A percentile compares a stretch with the other conserved stretches of the same genome.
Conservation (phyloP, 2,329 filamentous ascomycete species). For the Ophiostoma sp. region DNA sequence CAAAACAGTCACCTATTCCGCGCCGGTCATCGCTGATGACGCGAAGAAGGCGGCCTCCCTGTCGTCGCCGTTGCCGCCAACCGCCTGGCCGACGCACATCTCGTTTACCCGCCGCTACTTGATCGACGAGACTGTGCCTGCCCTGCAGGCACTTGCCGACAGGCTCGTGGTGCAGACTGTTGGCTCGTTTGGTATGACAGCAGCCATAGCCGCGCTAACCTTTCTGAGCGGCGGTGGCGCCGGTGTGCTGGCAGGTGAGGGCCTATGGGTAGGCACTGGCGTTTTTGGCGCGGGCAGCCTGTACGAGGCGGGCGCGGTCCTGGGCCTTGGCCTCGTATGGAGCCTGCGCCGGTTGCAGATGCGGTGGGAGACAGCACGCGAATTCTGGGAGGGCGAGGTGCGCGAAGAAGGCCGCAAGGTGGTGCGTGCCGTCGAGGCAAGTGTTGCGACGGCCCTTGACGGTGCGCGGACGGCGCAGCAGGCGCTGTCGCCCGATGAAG, state of each 20-base stretch:
- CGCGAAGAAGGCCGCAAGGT: conserved; percentile 61
- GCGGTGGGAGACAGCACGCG: conserved; percentile 56
- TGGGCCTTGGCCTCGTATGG: conserved; percentile 55
- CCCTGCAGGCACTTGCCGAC: conserved; percentile 67
- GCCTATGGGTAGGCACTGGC: conserved; percentile 13
- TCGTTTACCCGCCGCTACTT: conserved; percentile 62
- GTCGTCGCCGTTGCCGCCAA: conserved; percentile 3
- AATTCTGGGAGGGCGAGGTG: conserved; percentile 62
- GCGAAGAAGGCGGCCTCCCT: neutral
- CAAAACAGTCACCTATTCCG: conserved; percentile 26
- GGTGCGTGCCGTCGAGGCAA: conserved; percentile 51
- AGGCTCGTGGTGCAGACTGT: conserved; percentile 69
- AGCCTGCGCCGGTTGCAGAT: conserved; percentile 55
- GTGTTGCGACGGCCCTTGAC: conserved; percentile 45
- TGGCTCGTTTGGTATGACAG: conserved; percentile 61
- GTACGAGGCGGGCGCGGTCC: conserved; percentile 59
- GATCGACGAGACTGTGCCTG: conserved; percentile 60
- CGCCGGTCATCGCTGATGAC: conserved; percentile 26
- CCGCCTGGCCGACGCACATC: conserved; percentile 70
- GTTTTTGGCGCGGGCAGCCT: conserved; percentile 28
- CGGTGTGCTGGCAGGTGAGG: conserved; percentile 37
- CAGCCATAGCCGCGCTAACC: conserved; percentile 49
- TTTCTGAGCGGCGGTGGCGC: conserved; percentile 43
- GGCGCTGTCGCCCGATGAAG: conserved; percentile 21
- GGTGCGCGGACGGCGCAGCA: conserved; percentile 27